phyloP scores from a whole-genome alignment of 805 yeast genomes.

The Wickerhamiella hasegawae region DNA sequence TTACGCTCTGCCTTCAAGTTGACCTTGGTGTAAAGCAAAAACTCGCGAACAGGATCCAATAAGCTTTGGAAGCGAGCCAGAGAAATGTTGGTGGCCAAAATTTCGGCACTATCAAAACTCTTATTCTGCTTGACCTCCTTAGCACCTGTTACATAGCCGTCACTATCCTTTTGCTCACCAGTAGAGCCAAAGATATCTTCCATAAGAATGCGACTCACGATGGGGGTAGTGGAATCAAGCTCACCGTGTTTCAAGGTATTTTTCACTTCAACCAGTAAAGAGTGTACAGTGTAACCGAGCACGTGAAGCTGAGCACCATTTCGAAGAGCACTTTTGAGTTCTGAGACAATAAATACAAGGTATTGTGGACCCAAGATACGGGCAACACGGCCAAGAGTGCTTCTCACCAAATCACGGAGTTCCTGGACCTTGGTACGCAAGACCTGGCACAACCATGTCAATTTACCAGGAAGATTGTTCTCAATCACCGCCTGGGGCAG shows the following conservation, averaged over 20 bases:
- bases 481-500: constrained; percentile 41
- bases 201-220: constrained; percentile 63
- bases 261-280: constrained; percentile 40
- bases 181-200: constrained; percentile 86
- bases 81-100: constrained; percentile 48
- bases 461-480: constrained; percentile 56
- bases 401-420: constrained; percentile 72
- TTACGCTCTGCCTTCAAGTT: constrained; percentile 55
- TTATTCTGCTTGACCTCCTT: constrained; percentile 82
- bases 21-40: constrained; percentile 45
- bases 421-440: constrained; percentile 75
- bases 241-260: constrained; percentile 40
- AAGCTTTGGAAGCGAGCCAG: constrained; percentile 40
- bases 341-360: constrained; percentile 58
- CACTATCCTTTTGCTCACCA: constrained; percentile 89
- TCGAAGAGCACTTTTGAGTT: constrained; percentile 59
- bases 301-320: constrained; percentile 92
- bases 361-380: constrained; percentile 55
- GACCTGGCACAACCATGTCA: constrained; percentile 79
- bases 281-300: constrained; percentile 73
- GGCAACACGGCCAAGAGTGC: constrained; percentile 51
- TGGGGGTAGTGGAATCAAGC: constrained; percentile 41
- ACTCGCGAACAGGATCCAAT: constrained; percentile 50
- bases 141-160: constrained; percentile 71
- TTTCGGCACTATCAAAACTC: constrained; percentile 75